These are phyloP conservation scores for Polytolypa hystricis DNA, from an alignment of 2,329 filamentous ascomycete genomes.

Conservation along the genomic window DNA sequence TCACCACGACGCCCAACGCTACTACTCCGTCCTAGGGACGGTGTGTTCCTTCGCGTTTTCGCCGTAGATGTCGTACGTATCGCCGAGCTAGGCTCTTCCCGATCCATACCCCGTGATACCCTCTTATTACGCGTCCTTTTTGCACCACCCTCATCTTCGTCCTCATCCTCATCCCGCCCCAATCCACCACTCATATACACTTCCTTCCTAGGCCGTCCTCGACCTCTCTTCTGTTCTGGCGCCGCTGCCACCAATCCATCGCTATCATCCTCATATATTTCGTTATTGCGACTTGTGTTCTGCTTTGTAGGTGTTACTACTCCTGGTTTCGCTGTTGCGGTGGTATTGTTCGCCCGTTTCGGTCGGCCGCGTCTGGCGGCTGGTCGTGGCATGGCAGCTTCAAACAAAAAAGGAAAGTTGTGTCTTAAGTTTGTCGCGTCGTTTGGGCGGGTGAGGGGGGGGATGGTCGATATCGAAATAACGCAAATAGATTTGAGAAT, in stretches of 20 bases:
- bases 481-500: no score
- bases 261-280: not conserved
- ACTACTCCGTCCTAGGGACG: no score
- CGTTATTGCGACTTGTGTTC: not conserved
- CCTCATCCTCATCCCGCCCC: not conserved
- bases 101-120: not conserved
- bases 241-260: not conserved
- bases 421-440: no score
- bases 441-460: no score
- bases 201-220: not conserved
- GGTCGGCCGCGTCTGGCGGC: slow-evolving; percentile 8
- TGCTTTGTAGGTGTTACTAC: not conserved
- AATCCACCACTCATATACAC: not conserved
- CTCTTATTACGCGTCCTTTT: not conserved
- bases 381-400: slow-evolving; percentile 12
- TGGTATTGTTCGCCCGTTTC: slow-evolving; percentile 4
- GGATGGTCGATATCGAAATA: no score
- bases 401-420: no score
- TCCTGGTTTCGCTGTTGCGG: not conserved
- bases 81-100: not conserved
- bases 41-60: not conserved
- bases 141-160: no score
- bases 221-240: not conserved
- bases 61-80: not conserved
- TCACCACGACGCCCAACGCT: no score